Conservation (phyloP, 345 rosid species). For the Odontarrhena argentea region DNA sequence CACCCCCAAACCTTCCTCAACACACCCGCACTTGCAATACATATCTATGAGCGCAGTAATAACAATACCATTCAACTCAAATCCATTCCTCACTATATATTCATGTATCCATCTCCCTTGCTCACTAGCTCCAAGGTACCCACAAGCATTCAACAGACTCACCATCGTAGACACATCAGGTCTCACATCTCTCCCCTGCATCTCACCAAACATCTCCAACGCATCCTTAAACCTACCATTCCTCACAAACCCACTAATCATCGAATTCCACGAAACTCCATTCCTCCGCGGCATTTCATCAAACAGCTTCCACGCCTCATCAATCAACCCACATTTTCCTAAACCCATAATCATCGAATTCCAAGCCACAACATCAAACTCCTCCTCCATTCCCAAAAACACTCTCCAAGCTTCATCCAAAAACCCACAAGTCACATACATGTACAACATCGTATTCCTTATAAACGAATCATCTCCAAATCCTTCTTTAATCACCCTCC, state of each 20-base stretch:
- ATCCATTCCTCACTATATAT: slow-evolving; percentile 47
- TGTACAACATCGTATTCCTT: slow-evolving; percentile 55
- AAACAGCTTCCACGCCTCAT: slow-evolving; percentile 57
- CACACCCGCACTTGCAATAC: slow-evolving; percentile 74
- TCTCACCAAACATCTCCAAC: slow-evolving; percentile 55
- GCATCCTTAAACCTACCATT: slow-evolving; percentile 57
- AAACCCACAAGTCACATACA: slow-evolving; percentile 65
- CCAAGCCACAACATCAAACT: slow-evolving; percentile 66
- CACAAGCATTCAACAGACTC: slow-evolving; percentile 73
- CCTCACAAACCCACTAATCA: slow-evolving; percentile 75
- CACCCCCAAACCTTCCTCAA: slow-evolving; percentile 53
- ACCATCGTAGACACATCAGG: slow-evolving; percentile 75
- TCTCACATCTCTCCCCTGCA: slow-evolving; percentile 49
- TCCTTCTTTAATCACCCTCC: slow-evolving; percentile 65
- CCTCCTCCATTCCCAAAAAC: slow-evolving; percentile 45
- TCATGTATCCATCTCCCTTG: slow-evolving; percentile 82
- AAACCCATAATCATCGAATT: slow-evolving; percentile 71
- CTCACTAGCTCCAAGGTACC: slow-evolving; percentile 57
- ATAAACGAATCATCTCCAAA: slow-evolving; percentile 62
- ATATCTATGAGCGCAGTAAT: slow-evolving; percentile 71
- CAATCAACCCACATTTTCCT: slow-evolving; percentile 57
- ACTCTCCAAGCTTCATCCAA: slow-evolving; percentile 56
- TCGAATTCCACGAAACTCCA: slow-evolving; percentile 69
- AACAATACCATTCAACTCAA: slow-evolving; percentile 57
- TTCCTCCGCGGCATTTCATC: slow-evolving; percentile 54